phyloP scores from a whole-genome alignment of 2,329 filamentous ascomycete genomes.

The Cadophora luteo-olivacea region DNA sequence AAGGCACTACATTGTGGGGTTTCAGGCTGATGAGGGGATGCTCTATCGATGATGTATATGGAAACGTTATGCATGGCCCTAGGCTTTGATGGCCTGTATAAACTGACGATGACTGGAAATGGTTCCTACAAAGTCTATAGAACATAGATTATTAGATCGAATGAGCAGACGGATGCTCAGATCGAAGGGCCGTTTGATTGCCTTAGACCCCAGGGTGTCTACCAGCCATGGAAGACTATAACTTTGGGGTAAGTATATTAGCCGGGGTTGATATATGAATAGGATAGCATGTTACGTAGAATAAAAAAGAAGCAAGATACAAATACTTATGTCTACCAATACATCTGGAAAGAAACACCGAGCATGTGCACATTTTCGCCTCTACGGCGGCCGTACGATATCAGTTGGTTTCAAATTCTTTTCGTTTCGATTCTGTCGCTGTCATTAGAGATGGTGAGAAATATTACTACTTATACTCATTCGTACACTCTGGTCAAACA shows the following conservation, averaged over 20 bases:
- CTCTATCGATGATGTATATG: background rate
- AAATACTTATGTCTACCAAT: no score
- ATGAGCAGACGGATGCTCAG: background rate
- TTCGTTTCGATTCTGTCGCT: no score
- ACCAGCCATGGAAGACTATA: no score
- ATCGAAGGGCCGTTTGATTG: background rate
- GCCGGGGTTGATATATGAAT: no score
- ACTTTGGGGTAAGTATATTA: no score
- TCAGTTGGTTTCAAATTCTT: no score
- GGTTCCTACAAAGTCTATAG: background rate
- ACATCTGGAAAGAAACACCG: no score
- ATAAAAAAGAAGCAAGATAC: no score
- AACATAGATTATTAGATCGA: background rate
- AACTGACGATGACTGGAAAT: background rate
- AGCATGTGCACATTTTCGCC: no score
- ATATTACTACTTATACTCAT: background rate
- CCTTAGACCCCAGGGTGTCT: no score
- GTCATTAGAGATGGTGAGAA: background rate
- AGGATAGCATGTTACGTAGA: no score
- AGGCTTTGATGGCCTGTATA: background rate
- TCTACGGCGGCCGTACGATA: no score
- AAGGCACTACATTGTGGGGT: conserved; percentile 37
- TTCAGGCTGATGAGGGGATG: conserved; percentile 32
- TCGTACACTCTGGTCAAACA: background rate
- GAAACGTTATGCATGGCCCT: background rate